Evolutionary conservation across 108 stramenopile species (phyloP), one percentile per base, ranked within the genome.

Genomic region (Cylindrotheca fusiformis): DNA sequence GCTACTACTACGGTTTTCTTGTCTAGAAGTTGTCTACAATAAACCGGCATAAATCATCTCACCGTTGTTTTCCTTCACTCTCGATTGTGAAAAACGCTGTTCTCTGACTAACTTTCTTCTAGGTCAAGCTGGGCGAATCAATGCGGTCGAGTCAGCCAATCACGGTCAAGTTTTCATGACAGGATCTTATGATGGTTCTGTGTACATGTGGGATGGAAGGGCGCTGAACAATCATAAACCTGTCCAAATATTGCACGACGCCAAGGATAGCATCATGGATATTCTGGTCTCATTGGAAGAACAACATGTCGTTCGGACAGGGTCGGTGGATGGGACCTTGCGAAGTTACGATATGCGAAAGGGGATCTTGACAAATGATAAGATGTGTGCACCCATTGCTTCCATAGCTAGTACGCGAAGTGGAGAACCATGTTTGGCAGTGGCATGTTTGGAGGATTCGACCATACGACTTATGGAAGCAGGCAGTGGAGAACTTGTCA

Each of bases 131-230:
- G 90, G 80, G 8, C 67, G 86, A 23, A 84, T 93, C 53, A 87
- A 93, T 75, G 79, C 75, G 12, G 85, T 90, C 1, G 75, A 82
- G 21, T 67, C 82, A 17, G 62, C 74, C 2, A n/a, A 44, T 5
- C 19, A 51, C 30, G 69, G 68, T 12, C 85, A 85, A 44, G 82
- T 75, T 10, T 87, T 79, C 32, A 46, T 86, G 10, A 77, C 84
- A 17, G 85, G 82, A 14, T 79, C 79, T 17, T 93, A 90, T 51
- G 92, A 93, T 79, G 80, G 77, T 24, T 86, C 84, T 0, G 92
- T 93, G 0, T 55, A 72, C 23, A 67, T 93, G 19, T 93, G 87
- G 87, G 92, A 93, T 75, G 85, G 72, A 22, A 59, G 87, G 10
- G 76, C 69, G 49, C 44, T 57, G 33, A 51, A 46, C 29, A 77